phyloP scores from a whole-genome alignment of 495 filamentous ascomycete species.

The Schizothecium vesticola region DNA sequence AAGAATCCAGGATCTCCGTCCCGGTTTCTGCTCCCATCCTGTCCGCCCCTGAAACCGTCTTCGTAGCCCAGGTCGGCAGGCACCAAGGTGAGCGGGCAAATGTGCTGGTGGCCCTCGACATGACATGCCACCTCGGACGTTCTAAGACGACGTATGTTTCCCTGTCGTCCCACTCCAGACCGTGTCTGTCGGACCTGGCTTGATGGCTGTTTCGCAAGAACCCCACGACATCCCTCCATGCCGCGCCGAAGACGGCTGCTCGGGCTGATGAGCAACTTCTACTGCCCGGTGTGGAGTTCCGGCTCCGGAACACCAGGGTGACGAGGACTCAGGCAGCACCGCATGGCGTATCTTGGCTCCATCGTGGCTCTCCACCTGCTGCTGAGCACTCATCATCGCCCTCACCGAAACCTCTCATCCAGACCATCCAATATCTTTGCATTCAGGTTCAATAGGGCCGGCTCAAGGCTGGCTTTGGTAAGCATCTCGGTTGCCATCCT shows the following conservation, averaged over 20 bases:
- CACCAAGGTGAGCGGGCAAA: background rate
- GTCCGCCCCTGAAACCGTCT: background rate
- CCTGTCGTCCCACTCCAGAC: background rate
- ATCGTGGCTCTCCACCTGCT: background rate
- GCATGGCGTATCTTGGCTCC: background rate
- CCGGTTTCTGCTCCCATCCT: background rate
- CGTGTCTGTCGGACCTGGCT: background rate
- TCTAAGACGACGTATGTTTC: background rate
- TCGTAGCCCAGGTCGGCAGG: background rate
- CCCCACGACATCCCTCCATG: background rate
- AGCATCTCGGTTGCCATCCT: background rate
- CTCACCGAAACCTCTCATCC: background rate
- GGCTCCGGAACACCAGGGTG: background rate
- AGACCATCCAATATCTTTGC: background rate
- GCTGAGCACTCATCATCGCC: background rate
- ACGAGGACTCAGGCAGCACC: background rate
- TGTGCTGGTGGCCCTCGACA: background rate
- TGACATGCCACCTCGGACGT: background rate
- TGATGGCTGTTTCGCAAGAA: background rate
- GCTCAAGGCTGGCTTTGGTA: background rate
- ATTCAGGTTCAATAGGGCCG: background rate
- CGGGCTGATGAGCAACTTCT: background rate
- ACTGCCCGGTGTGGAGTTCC: background rate
- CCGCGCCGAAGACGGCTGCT: background rate
- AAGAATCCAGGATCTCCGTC: background rate